Base-by-base conservation (phyloP, 2,329 filamentous ascomycete genomes). In the Knufia fluminis region DNA sequence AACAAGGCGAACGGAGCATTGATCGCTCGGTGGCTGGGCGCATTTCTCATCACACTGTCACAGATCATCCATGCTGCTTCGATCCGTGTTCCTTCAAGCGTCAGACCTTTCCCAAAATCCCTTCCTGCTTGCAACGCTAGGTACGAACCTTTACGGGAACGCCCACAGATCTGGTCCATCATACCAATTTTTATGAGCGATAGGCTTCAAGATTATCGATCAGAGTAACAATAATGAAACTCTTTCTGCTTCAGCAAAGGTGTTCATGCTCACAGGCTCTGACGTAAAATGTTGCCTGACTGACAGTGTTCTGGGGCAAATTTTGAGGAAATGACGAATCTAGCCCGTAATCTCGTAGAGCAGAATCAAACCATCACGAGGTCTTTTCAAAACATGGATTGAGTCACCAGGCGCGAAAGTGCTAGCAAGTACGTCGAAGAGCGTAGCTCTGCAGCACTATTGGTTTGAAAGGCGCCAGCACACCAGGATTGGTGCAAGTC, bases 11-110 rank as follows among this genome's bases (percentile, higher is more conserved):
- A 44, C 43, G 40, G 45, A 47, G 41, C 51, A 48, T 22, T 51
- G 57, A 56, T 54, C 56, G 53, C 52, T 50, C 24, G 40, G 53
- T 58, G 57, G 54, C 54, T 58, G 56, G 56, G 57, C 54, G 57
- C 56, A 59, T 54, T 57, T 59, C 52, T 58, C 24, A 52, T 58
- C 57, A 59, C 57, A 46, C 46, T 44, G 45, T 46, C 33, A 31
- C 44, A 38, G 33, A 48, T 48, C 45, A 40, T 40, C 45, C 33
- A 48, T 48, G 45, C 35, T 31, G 35, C 43, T 53, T 38, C 42
- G 53, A 58, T 57, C 55, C 57, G 51, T 54, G 52, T 57, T 57
- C 55, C 57, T 57, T 51, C 52, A 46, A 48, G 45, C 45, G 24
- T 40, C 22, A 39, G 33, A 24, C 45, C 23, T 26, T 48, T 14